phyloP scores from a whole-genome alignment of 345 rosid genomes.

The Arabidopsis arenosa region DNA sequence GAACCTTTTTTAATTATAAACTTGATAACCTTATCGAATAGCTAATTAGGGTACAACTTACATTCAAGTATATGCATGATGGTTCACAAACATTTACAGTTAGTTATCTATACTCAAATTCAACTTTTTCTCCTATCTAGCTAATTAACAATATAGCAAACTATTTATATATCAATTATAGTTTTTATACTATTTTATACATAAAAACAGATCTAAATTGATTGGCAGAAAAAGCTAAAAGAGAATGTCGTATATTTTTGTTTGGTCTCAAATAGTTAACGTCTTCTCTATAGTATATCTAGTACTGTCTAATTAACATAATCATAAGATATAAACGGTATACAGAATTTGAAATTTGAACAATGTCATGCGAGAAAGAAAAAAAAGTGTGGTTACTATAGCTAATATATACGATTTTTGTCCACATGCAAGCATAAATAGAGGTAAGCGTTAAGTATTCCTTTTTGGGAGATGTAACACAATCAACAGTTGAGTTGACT shows the following conservation, averaged over 20 bases:
- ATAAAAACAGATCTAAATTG: too few species aligned
- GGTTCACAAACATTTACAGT: not conserved
- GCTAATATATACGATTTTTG: constrained; percentile 8
- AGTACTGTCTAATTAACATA: not conserved
- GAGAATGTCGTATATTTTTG: too few species aligned
- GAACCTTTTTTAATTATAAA: not conserved
- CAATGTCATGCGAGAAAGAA: constrained; percentile 10
- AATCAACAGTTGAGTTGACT: constrained; percentile 37
- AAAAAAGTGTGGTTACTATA: constrained; percentile 1
- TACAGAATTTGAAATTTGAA: not conserved
- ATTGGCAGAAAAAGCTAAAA: too few species aligned
- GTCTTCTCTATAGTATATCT: not conserved
- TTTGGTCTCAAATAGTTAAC: too few species aligned
- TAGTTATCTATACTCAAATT: not conserved
- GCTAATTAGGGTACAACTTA: not conserved
- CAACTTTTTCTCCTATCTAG: too few species aligned
- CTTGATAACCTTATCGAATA: not conserved
- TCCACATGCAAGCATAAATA: constrained; percentile 32
- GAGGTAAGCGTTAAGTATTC: constrained; percentile 30
- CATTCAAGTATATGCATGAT: not conserved
- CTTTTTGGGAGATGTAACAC: constrained; percentile 36
- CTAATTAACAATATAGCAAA: too few species aligned
- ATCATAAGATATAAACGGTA: not conserved
- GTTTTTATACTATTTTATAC: too few species aligned
- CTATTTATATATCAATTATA: too few species aligned